These are phyloP conservation scores for Neurospora pannonica DNA, from an alignment of 495 filamentous ascomycete genomes.

Conservation along the genomic window DNA sequence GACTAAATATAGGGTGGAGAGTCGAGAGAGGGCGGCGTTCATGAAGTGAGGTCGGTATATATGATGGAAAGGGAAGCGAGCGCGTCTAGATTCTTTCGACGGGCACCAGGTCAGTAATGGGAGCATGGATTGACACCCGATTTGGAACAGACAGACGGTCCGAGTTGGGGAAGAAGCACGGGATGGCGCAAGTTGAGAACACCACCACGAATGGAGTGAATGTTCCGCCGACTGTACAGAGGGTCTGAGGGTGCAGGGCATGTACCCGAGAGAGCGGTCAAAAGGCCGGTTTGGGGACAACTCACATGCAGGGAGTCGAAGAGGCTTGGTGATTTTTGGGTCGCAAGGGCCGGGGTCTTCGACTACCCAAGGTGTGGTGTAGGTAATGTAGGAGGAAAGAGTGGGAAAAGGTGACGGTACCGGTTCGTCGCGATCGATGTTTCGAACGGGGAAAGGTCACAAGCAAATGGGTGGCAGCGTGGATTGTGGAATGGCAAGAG, in stretches of 20 bases:
- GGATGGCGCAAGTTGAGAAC: background rate
- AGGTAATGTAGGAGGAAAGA: background rate
- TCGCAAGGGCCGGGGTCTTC: background rate
- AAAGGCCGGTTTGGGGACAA: conserved; percentile 1
- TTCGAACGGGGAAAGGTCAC: background rate
- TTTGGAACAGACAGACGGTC: background rate
- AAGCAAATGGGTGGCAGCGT: background rate
- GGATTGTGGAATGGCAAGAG: background rate
- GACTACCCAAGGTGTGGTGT: background rate
- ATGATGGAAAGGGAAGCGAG: background rate
- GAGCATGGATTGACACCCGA: background rate
- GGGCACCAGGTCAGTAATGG: background rate
- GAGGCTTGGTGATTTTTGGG: background rate
- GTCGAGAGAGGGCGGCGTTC: background rate
- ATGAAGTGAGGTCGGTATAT: background rate
- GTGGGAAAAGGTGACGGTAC: background rate
- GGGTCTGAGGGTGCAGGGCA: conserved; percentile 2
- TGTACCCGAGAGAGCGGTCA: conserved; percentile 10
- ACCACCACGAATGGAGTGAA: background rate
- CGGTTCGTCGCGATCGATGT: background rate
- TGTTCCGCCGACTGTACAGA: background rate
- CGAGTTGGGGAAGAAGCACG: background rate
- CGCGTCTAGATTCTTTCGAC: background rate
- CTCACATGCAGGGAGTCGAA: conserved; percentile 5
- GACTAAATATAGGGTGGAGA: background rate